phyloP scores from a whole-genome alignment of 1,284 basidiomycete species.

The Cryptococcus deneoformans region DNA sequence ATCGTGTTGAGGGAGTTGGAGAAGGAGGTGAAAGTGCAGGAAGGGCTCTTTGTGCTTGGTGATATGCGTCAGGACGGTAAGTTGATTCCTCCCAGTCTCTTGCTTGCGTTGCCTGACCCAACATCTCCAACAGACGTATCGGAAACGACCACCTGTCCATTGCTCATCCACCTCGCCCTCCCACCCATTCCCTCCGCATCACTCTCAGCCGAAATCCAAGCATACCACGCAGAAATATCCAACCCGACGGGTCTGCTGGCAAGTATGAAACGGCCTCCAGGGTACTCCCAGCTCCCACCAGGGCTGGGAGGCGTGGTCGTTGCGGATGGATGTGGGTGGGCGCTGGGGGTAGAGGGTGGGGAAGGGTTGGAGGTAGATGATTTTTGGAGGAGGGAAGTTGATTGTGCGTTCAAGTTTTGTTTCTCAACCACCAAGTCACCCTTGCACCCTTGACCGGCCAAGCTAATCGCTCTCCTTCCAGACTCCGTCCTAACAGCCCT shows the following conservation, averaged over 20 bases:
- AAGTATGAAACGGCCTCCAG: conserved; percentile 29
- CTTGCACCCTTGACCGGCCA: background rate
- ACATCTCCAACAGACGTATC: conserved; percentile 9
- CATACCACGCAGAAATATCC: conserved; percentile 38
- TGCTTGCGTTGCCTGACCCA: background rate
- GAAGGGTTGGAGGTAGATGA: conserved; percentile 61
- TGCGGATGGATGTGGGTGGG: conserved; percentile 73
- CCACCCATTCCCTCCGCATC: conserved; percentile 36
- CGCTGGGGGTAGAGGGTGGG: conserved; percentile 63
- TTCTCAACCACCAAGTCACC: background rate
- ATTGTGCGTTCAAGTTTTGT: conserved; percentile 57
- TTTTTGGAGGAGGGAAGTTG: conserved; percentile 76
- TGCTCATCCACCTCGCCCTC: conserved; percentile 40
- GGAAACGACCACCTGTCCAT: conserved; percentile 31
- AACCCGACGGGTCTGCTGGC: conserved; percentile 40
- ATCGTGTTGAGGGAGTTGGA: conserved; percentile 65
- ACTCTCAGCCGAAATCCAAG: conserved; percentile 23
- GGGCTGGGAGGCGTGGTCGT: conserved; percentile 62
- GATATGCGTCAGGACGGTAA: conserved; percentile 37
- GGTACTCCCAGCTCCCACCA: conserved; percentile 38
- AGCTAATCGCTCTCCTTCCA: conserved; percentile 33
- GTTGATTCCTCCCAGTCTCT: conserved; percentile 4
- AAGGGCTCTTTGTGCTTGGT: conserved; percentile 27
- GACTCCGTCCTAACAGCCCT: conserved; percentile 69
- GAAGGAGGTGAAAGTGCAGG: conserved; percentile 32